Conservation (phyloP, 2,329 filamentous ascomycete genomes). For the Aspergillus sergii region DNA sequence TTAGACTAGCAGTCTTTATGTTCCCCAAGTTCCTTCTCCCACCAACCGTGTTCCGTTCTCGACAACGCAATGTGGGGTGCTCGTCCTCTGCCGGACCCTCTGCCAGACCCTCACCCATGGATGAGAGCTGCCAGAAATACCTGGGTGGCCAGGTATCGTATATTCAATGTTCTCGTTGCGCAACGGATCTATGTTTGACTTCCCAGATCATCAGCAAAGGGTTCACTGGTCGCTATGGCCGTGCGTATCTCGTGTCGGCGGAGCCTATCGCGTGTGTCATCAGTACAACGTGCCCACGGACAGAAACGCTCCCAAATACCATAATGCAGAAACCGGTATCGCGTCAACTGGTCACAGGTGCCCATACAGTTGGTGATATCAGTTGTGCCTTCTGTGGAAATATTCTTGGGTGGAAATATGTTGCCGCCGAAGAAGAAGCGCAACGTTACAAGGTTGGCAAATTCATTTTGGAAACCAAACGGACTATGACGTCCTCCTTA, state of each 20-base stretch:
- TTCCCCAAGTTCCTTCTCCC: slow-evolving; percentile 58
- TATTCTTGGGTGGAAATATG: slow-evolving; percentile 67
- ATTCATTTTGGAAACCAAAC: slow-evolving; percentile 65
- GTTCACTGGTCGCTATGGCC: slow-evolving; percentile 66
- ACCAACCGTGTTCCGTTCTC: slow-evolving; percentile 50
- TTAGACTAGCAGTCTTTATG: slow-evolving; percentile 20
- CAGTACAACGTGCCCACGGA: slow-evolving; percentile 30
- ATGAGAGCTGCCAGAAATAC: slow-evolving; percentile 31
- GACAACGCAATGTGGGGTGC: slow-evolving; percentile 16
- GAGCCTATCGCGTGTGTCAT: slow-evolving; percentile 33
- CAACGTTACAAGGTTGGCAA: slow-evolving; percentile 69
- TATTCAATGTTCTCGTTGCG: slow-evolving; percentile 62
- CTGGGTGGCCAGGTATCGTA: slow-evolving; percentile 54
- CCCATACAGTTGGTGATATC: slow-evolving; percentile 64
- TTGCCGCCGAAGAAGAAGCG: slow-evolving; percentile 61
- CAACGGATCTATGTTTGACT: slow-evolving; percentile 60
- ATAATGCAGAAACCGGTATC: slow-evolving; percentile 58
- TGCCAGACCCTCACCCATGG: slow-evolving; percentile 1
- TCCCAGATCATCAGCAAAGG: slow-evolving; percentile 66
- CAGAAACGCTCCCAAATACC: slow-evolving; percentile 59
- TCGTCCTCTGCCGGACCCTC: slow-evolving; percentile 6
- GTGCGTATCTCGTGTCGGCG: slow-evolving; percentile 64
- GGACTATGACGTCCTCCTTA: slow-evolving; percentile 51
- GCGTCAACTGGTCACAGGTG: slow-evolving; percentile 63
- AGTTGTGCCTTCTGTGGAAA: slow-evolving; percentile 59